Evolutionary conservation across 1,284 basidiomycete genomes (phyloP), one percentile per base, ranked within the genome.

Genomic region (Naganishia liquefaciens): DNA sequence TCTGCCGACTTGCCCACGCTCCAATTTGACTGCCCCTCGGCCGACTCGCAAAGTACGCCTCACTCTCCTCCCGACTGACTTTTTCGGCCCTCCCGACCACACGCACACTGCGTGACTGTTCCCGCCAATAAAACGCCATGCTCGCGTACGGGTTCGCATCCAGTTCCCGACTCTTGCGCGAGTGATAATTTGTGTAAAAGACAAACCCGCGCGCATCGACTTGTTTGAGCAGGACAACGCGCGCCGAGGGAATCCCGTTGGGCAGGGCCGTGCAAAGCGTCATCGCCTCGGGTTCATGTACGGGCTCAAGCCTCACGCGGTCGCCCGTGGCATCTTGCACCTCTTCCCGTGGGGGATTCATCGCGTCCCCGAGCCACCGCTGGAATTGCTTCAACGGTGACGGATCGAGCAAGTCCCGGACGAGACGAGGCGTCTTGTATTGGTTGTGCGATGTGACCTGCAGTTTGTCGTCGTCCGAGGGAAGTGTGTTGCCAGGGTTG

Each of bases 181-280:
- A 95, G 42, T 84, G 84, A 81, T 99, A 99, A 81, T 99, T 99
- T 42, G 93, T 95, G 83, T 86, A 99, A 81, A 98, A 97, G 62
- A 95, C 85, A 80, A 99, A 97, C 42, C 94, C 93, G 55, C 81
- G 84, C 27, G 82, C 74, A 79, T 95, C 90, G 72, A 91, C 86
- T 72, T 92, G 86, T 78, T 97, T 98, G 73, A 98, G 87, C 68
- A 98, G 86, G 55, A 98, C 94, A 74, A 92, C 84, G 68, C 94
- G 87, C 3, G 89, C 86, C 13, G 91, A 93, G 19, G 95, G 95
- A 66, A 91, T 84, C 49, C 88, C 89, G 0, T 77, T 68, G 10
- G 84, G 72, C 11, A 62, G 43, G 13, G 58, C 37, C 50, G 93
- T 96, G 50, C 89, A 89, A 60, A 97, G 77, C 4, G 87, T 84